phyloP scores from a whole-genome alignment of 306 rosid species.

The Hippophae tibetana region DNA sequence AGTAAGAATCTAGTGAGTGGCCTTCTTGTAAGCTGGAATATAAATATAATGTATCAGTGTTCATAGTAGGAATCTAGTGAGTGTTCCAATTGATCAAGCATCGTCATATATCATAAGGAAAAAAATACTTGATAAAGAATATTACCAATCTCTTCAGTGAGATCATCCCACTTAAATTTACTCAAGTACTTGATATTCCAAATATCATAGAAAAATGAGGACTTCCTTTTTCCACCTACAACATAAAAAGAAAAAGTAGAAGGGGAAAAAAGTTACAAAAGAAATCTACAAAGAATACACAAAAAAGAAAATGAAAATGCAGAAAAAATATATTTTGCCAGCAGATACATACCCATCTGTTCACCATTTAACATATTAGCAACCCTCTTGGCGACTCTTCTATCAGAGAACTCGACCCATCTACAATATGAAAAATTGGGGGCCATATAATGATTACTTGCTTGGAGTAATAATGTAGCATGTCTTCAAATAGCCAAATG shows the following conservation, averaged over 20 bases:
- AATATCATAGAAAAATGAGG: slow-evolving; percentile 67
- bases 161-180: slow-evolving; percentile 95
- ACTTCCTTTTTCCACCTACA: slow-evolving; percentile 85
- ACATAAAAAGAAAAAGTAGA: background rate
- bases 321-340: background rate
- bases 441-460: slow-evolving; percentile 8
- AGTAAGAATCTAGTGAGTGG: too few relatives aligned
- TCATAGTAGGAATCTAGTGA: background rate
- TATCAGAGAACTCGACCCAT: slow-evolving; percentile 80
- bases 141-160: slow-evolving; percentile 74
- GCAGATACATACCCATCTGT: slow-evolving; percentile 53
- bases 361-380: slow-evolving; percentile 80
- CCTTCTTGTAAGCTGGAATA: too few relatives aligned
- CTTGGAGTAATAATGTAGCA: background rate
- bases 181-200: slow-evolving; percentile 95
- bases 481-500: background rate
- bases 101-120: slow-evolving; percentile 5
- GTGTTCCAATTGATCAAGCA: slow-evolving; percentile 5
- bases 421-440: slow-evolving; percentile 30
- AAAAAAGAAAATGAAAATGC: background rate
- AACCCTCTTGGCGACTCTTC: slow-evolving; percentile 69
- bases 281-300: background rate
- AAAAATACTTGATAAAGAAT: slow-evolving; percentile 14
- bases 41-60: slow-evolving; percentile 9
- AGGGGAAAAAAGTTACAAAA: background rate